Conservation (phyloP, 164 flowering plant species). For the Euptelea pleiosperma region DNA sequence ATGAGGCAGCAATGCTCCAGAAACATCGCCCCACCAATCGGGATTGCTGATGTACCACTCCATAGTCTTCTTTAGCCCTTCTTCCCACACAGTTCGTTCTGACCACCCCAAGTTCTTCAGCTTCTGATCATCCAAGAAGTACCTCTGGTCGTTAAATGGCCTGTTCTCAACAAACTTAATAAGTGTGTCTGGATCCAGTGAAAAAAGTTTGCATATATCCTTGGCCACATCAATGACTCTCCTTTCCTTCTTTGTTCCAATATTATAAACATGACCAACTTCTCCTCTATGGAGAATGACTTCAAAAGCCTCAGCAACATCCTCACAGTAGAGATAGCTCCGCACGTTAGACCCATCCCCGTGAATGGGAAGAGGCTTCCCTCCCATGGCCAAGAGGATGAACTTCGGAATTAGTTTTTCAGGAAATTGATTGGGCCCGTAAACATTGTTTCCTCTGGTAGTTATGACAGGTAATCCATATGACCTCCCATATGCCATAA, state of each 20-base stretch:
- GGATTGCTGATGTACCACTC: conserved; percentile 16
- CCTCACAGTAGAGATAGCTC: conserved; percentile 19
- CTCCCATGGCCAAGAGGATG: conserved; percentile 17
- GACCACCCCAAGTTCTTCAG: conserved; percentile 17
- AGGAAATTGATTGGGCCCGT: conserved; percentile 17
- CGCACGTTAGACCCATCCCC: conserved; percentile 18
- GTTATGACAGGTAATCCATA: conserved; percentile 23
- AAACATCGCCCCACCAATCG: conserved; percentile 19
- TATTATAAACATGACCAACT: conserved; percentile 17
- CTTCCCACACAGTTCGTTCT: conserved; percentile 16
- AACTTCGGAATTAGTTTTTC: conserved; percentile 15
- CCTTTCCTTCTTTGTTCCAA: conserved; percentile 14
- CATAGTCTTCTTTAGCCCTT: conserved; percentile 15
- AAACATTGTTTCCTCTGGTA: conserved; percentile 21
- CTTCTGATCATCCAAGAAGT: conserved; percentile 18
- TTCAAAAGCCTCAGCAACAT: conserved; percentile 19
- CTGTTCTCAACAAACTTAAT: conserved; percentile 16
- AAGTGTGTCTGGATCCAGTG: conserved; percentile 12
- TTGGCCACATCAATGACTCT: conserved; percentile 16
- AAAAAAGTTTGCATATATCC: conserved; percentile 18
- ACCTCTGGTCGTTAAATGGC: conserved; percentile 18
- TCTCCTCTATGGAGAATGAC: conserved; percentile 17
- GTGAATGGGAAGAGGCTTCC: conserved; percentile 15
- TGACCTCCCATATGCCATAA: conserved; percentile 23
- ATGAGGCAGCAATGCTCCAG: conserved; percentile 19